Base-by-base conservation (phyloP, 495 filamentous ascomycete species). In the Thermochaetoides thermophila region DNA sequence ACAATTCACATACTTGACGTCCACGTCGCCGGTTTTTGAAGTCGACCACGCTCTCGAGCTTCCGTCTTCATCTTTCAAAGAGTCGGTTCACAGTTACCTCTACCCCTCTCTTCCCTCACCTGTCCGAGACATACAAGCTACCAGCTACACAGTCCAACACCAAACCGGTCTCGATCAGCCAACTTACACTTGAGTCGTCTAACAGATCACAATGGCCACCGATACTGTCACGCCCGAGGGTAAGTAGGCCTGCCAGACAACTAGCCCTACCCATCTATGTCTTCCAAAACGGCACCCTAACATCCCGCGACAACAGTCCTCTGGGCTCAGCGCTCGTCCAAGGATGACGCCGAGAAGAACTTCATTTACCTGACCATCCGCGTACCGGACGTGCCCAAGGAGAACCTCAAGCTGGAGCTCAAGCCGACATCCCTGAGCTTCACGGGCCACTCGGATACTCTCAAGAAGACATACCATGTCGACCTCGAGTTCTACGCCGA, bases 261-360 rank as follows among this genome's bases (percentile, higher is more conserved):
- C 23, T 31, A 22, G 23, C 31, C 33, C 14, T 17, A 7, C 3
- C 18, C 27, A 27, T 13, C 27, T 11, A 30, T 23, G 12, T 20
- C 17, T 23, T 4, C 7, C 31, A 33, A 4, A 20, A 12, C 32
- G 10, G n/a, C n/a, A 15, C 17, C 17, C 17, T 15, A 26, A 23
- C 32, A 16, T 31, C 17, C 2, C 13, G 5, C 7, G 6, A 15
- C 31, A 17, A 4, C 49, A 97, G 89, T 96, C 45, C 77, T 81
- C 62, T 97, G 89, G 89, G 87, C 89, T 19, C 89, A 97, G 65
- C 87, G 89, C 66, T 95, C 89, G 27, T 85, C 77, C 55, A 62
- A 52, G 38, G 60, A 64, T 40, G 91, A 96, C 14, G 51, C 75
- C 23, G 72, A 75, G 52, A 87, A 84, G 61, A 96, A 96, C 63